A percentile compares a stretch with the other conserved stretches of the same genome.
phyloP scores from a whole-genome alignment of 2,329 filamentous ascomycete species.

The Aspergillus fructus region DNA sequence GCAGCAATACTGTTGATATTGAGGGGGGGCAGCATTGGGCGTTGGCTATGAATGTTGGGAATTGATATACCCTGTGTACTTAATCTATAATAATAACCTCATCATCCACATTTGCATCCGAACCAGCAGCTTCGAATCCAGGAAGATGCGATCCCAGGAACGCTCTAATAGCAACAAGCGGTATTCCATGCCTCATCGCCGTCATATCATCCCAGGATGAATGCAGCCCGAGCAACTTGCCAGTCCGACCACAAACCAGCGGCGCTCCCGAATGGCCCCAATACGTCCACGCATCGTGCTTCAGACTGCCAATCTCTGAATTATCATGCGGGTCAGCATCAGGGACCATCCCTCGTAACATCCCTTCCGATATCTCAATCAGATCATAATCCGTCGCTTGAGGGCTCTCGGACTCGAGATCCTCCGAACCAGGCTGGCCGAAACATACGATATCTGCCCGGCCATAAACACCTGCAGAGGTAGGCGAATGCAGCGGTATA shows the following conservation, averaged over 20 bases:
- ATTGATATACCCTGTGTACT: neutral
- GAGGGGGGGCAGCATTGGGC: neutral
- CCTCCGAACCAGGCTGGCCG: conserved; percentile 43
- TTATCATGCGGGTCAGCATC: conserved; percentile 51
- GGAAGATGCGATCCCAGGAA: conserved; percentile 34
- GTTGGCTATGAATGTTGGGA: neutral
- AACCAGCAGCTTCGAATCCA: neutral
- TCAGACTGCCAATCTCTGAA: conserved; percentile 52
- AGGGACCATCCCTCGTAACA: neutral
- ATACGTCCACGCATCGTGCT: conserved; percentile 58
- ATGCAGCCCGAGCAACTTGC: conserved; percentile 51
- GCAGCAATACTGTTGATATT: neutral
- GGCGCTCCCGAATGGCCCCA: conserved; percentile 58
- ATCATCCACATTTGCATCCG: neutral
- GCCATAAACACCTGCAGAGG: neutral
- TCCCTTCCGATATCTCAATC: conserved; percentile 4
- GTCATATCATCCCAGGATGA: conserved; percentile 56
- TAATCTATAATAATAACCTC: neutral
- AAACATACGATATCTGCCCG: conserved; percentile 20
- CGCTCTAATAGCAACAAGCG: conserved; percentile 43
- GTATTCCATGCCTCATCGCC: conserved; percentile 52
- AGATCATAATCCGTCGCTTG: conserved; percentile 2
- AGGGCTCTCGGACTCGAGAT: conserved; percentile 25
- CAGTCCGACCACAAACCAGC: conserved; percentile 41
- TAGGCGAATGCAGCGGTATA: conserved; percentile 1